phyloP scores from a whole-genome alignment of 1,139 yeast species.

The Candida glucosophila region DNA sequence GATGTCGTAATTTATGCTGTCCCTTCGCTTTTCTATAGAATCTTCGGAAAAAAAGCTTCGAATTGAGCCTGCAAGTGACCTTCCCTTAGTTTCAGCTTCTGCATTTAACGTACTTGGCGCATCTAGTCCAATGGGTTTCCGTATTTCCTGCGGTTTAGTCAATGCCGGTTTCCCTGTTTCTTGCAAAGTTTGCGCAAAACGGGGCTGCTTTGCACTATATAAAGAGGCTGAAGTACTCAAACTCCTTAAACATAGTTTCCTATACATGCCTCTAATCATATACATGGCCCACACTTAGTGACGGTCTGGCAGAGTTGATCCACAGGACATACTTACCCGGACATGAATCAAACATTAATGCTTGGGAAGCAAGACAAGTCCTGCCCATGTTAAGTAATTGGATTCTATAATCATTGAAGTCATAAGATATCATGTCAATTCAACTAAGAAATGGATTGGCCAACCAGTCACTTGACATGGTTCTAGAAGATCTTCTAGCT shows the following conservation, averaged over 20 bases:
- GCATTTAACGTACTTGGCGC: slow-evolving; percentile 16
- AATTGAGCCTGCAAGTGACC: slow-evolving; percentile 4
- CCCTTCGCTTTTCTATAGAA: slow-evolving; percentile 46
- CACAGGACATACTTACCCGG: too few relatives aligned
- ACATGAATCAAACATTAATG: too few relatives aligned
- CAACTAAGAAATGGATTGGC: slow-evolving; percentile 48
- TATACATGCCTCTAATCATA: too few relatives aligned
- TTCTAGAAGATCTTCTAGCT: slow-evolving; percentile 79
- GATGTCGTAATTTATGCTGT: slow-evolving; percentile 61
- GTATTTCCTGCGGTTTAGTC: slow-evolving; percentile 17
- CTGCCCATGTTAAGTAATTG: slow-evolving; percentile 3
- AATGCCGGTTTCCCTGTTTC: slow-evolving; percentile 24
- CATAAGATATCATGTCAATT: slow-evolving; percentile 52
- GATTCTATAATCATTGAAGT: slow-evolving; percentile 3
- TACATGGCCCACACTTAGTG: too few relatives aligned
- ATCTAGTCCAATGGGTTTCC: slow-evolving; percentile 35
- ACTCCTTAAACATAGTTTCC: too few relatives aligned
- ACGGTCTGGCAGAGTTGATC: too few relatives aligned
- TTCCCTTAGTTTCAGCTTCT: slow-evolving; percentile 9
- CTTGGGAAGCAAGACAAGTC: too few relatives aligned
- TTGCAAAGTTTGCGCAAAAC: slow-evolving; percentile 19
- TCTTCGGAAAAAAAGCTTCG: slow-evolving; percentile 25
- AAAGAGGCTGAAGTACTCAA: background rate
- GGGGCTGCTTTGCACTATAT: slow-evolving; percentile 8
- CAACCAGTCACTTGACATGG: slow-evolving; percentile 59